Percentiles rank a stretch among this genome's conserved stretches.
Evolutionary conservation across 2,329 filamentous ascomycete genomes (phyloP).

Genomic region (Paradendryphiella salina): DNA sequence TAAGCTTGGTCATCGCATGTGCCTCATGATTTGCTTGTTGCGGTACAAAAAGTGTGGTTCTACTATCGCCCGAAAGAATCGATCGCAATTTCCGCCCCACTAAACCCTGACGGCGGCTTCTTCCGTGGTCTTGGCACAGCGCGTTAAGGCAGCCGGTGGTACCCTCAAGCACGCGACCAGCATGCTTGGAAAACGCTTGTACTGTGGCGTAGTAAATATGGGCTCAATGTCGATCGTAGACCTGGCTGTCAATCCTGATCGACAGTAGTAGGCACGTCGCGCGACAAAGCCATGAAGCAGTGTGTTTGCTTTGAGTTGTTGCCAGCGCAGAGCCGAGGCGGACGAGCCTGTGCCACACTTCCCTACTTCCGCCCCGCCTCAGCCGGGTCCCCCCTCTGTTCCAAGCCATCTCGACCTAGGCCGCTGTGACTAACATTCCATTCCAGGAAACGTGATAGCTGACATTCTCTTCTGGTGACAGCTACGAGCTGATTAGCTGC

Average conservation of each 20-base stretch:
- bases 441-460: neutral
- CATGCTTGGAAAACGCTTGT: conserved; percentile 23
- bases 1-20: neutral
- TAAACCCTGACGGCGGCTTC: conserved; percentile 2
- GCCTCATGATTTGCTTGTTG: neutral
- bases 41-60: neutral
- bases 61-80: neutral
- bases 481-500: too few relatives aligned
- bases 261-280: too few relatives aligned
- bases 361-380: conserved; percentile 1
- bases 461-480: too few relatives aligned
- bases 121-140: conserved; percentile 16
- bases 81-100: conserved; percentile 15
- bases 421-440: neutral
- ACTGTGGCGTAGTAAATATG: neutral
- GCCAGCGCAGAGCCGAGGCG: neutral
- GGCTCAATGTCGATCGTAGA: neutral
- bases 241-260: too few relatives aligned
- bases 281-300: too few relatives aligned
- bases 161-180: conserved; percentile 15
- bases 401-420: neutral
- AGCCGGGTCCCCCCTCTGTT: neutral
- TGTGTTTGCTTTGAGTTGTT: neutral
- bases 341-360: conserved; percentile 1
- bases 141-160: conserved; percentile 7